Percentiles rank a stretch among this genome's conserved stretches.
Conservation (phyloP, 768 basidiomycete genomes). For the Mrakia frigida region DNA sequence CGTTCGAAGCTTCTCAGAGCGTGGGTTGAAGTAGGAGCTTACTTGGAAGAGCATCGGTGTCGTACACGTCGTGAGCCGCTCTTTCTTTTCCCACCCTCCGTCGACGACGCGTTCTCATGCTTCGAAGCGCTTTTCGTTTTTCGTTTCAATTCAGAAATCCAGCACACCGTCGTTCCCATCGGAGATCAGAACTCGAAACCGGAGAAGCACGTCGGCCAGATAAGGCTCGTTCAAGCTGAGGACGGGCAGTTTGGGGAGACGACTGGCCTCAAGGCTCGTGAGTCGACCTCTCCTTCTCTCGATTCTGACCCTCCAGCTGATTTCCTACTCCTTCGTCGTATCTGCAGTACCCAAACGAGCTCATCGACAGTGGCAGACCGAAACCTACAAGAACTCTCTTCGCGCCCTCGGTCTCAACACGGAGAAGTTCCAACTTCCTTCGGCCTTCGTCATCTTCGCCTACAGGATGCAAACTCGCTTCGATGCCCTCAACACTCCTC, state of each 20-base stretch:
- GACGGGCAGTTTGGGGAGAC: not conserved
- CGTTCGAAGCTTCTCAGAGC: slow-evolving; percentile 64
- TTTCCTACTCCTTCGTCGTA: not conserved
- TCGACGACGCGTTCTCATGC: not conserved
- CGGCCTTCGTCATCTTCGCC: slow-evolving; percentile 16
- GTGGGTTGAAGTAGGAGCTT: slow-evolving; percentile 71
- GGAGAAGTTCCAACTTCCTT: not conserved
- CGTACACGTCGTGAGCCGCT: slow-evolving; percentile 45
- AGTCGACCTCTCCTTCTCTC: not conserved
- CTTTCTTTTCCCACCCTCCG: slow-evolving; percentile 27
- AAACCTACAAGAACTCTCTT: not conserved
- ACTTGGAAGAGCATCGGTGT: slow-evolving; percentile 58
- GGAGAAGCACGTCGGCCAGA: not conserved
- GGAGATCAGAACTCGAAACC: not conserved
- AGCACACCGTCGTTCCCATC: not conserved
- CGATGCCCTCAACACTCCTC: slow-evolving; percentile 3
- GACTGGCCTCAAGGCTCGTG: not conserved
- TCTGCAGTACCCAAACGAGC: not conserved
- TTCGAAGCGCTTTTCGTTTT: not conserved
- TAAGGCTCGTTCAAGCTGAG: not conserved
- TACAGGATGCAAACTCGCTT: slow-evolving; percentile 23
- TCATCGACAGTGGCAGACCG: not conserved
- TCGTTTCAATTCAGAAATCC: not conserved
- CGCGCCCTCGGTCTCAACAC: slow-evolving; percentile 25
- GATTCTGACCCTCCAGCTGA: not conserved